A percentile compares a stretch with the other conserved stretches of the same genome.
These are phyloP conservation scores for Davidsoniella neocaledoniae DNA, from an alignment of 2,329 filamentous ascomycete species.

Conservation along the genomic window DNA sequence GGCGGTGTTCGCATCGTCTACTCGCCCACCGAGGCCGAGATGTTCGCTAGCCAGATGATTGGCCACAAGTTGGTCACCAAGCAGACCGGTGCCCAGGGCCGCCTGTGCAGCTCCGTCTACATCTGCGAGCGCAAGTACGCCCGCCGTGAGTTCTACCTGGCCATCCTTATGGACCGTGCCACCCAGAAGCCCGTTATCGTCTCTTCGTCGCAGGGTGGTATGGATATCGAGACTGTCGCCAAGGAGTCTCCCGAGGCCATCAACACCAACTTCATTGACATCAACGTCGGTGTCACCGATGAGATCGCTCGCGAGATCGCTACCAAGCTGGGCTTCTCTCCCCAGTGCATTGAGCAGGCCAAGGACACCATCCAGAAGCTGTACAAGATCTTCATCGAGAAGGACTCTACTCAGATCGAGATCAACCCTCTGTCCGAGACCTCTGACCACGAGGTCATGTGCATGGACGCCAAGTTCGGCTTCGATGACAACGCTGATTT, in stretches of 20 bases:
- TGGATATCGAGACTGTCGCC: slow-evolving; percentile 97
- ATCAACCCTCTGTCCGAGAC: slow-evolving; percentile 99
- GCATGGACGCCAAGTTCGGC: slow-evolving; percentile 98
- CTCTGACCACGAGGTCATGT: slow-evolving; percentile 91
- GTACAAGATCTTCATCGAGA: slow-evolving; percentile 97
- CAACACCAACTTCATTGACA: slow-evolving; percentile 82
- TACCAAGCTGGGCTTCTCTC: slow-evolving; percentile 85
- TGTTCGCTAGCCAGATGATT: slow-evolving; percentile 99
- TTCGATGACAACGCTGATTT: slow-evolving; percentile 99
- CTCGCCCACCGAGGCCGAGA: slow-evolving; percentile 88
- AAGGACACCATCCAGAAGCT: slow-evolving; percentile 96
- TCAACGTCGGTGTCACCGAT: slow-evolving; percentile 88
- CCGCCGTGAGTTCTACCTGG: slow-evolving; percentile 96
- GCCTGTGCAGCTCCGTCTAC: slow-evolving; percentile 93
- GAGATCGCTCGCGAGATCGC: slow-evolving; percentile 84
- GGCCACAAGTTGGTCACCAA: slow-evolving; percentile 99
- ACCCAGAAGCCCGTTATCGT: slow-evolving; percentile 89
- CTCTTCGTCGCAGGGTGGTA: slow-evolving; percentile 92
- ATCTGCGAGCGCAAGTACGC: slow-evolving; percentile 99
- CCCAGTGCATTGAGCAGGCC: slow-evolving; percentile 91
- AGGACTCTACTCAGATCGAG: slow-evolving; percentile 97
- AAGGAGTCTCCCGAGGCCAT: slow-evolving; percentile 97
- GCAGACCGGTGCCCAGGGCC: slow-evolving; percentile 87
- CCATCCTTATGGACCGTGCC: slow-evolving; percentile 92
- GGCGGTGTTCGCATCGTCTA: slow-evolving; percentile 98